Conservation (phyloP, 345 rosid genomes). For the Capsella bursapastoris region DNA sequence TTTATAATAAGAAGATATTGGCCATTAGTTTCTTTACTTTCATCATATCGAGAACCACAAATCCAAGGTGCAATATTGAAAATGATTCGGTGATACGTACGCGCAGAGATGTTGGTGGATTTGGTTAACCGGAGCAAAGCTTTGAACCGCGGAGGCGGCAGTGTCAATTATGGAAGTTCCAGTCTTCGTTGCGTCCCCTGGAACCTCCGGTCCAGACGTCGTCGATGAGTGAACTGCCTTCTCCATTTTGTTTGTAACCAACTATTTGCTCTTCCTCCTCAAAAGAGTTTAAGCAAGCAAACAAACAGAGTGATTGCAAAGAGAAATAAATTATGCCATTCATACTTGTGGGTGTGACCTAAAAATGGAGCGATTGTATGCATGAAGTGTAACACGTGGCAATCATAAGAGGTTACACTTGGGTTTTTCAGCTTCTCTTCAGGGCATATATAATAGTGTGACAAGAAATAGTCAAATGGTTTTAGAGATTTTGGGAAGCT, state of each 20-base stretch:
- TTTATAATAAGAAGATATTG: background rate
- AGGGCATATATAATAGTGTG: background rate
- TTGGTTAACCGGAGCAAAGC: slow-evolving; percentile 63
- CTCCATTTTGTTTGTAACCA: slow-evolving; percentile 30
- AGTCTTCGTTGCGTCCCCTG: slow-evolving; percentile 60
- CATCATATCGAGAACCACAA: background rate
- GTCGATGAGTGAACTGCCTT: slow-evolving; percentile 38
- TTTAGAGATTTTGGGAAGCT: too few relatives aligned
- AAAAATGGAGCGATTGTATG: background rate
- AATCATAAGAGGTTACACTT: slow-evolving; percentile 17
- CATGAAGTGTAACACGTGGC: slow-evolving; percentile 30
- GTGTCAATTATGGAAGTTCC: slow-evolving; percentile 60
- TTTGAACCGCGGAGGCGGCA: slow-evolving; percentile 61
- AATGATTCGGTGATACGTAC: slow-evolving; percentile 37
- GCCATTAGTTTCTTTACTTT: background rate
- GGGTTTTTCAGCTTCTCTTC: slow-evolving; percentile 14
- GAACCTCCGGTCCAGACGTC: slow-evolving; percentile 51
- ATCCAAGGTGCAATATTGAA: background rate
- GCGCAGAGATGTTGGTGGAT: slow-evolving; percentile 94
- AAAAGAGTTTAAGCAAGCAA: slow-evolving; percentile 3
- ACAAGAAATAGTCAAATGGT: slow-evolving; percentile 37
- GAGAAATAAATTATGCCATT: slow-evolving; percentile 5
- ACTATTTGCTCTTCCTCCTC: background rate
- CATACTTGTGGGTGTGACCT: slow-evolving; percentile 19
- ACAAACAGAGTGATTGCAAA: slow-evolving; percentile 17